Evolutionary conservation across 2,329 filamentous ascomycete species (phyloP).

Genomic region (Lasiodiplodia gonubiensis): DNA sequence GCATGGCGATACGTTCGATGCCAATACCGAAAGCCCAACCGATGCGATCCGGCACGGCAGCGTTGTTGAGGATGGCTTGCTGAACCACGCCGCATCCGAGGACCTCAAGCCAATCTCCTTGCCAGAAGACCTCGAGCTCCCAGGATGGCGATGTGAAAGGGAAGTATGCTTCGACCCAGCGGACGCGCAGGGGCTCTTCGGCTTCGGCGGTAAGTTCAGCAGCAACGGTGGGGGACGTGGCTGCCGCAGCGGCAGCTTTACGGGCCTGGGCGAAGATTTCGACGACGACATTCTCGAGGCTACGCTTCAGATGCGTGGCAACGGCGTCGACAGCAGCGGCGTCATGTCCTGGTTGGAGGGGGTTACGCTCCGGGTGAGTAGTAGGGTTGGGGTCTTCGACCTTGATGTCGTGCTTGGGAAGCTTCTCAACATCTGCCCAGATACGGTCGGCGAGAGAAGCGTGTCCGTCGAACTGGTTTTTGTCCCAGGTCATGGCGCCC

Average conservation of each 20-base stretch:
- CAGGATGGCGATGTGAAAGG: slow-evolving; percentile 95
- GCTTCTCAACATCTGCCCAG: slow-evolving; percentile 69
- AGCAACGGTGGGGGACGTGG: slow-evolving; percentile 46
- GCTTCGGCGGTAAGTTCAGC: slow-evolving; percentile 26
- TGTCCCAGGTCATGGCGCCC: slow-evolving; percentile 87
- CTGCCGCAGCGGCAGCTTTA: slow-evolving; percentile 58
- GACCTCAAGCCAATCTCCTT: slow-evolving; percentile 93
- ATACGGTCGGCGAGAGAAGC: slow-evolving; percentile 60
- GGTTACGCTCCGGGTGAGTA: slow-evolving; percentile 78
- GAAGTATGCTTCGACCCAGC: slow-evolving; percentile 98
- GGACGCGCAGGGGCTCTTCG: slow-evolving; percentile 75
- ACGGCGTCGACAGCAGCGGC: slow-evolving; percentile 81
- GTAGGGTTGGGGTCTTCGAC: slow-evolving; percentile 86
- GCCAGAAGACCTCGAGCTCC: slow-evolving; percentile 95
- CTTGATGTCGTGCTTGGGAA: slow-evolving; percentile 75
- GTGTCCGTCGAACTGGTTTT: slow-evolving; percentile 59
- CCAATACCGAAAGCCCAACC: slow-evolving; percentile 97
- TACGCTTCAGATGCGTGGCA: slow-evolving; percentile 83
- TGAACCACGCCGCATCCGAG: slow-evolving; percentile 90
- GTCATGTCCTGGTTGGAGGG: slow-evolving; percentile 77
- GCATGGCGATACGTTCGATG: slow-evolving; percentile 94
- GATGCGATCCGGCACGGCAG: slow-evolving; percentile 73
- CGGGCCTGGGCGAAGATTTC: slow-evolving; percentile 84
- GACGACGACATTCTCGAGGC: slow-evolving; percentile 86
- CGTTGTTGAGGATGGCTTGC: slow-evolving; percentile 79